Base-by-base conservation (phyloP, 352 stramenopile genomes). In the Phytophthora fragariae region DNA sequence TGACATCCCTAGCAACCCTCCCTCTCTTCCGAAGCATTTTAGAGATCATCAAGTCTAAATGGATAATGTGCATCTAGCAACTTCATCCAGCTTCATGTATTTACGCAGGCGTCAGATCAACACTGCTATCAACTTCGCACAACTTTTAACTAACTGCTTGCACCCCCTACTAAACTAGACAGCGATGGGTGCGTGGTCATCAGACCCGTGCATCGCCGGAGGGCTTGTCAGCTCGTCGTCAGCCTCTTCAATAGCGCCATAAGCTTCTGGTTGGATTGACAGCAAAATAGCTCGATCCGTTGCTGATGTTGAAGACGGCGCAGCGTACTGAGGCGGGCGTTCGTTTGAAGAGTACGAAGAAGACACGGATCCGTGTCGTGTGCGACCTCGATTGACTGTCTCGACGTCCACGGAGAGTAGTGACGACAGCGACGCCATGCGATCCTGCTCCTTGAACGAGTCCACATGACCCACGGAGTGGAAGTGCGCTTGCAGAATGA, bases 401-500 rank as follows among this genome's bases (percentile, higher is more conserved):
- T 83, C 79, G 12, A 77, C 56, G 24, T 82, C 71, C 33, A 79
- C 70, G 17, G 79, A 83, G 6, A 85, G 66, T 29, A 85, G 73
- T 35, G 79, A 85, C 4, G 79, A 85, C 41, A 85, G 55, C 46
- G 79, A 85, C 29, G 79, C 79, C 76, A 85, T 85, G 55, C 79
- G 76, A 35, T 79, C 73, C 21, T 80, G 72, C 50, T 85, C 73
- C 24, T 77, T 77, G 65, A 86, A 87, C 15, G 67, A 76, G 27
- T 79, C 67, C n/a, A 77, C 70, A 19, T 80, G 74, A 17, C 80
- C 77, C 2, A 83, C 72, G 0, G 79, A 83, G 37, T 84, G 75
- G 52, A 92, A 87, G 57, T 88, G 81, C 17, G 80, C 82, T 31
- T 82, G 75, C 17, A 87, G 62, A 50, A 84, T 80, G 6, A 85